Percentiles rank a stretch among this genome's conserved stretches.
These are phyloP conservation scores for Protomyces arabidopsidicola DNA, from an alignment of 1,139 yeast species.

Conservation along the genomic window DNA sequence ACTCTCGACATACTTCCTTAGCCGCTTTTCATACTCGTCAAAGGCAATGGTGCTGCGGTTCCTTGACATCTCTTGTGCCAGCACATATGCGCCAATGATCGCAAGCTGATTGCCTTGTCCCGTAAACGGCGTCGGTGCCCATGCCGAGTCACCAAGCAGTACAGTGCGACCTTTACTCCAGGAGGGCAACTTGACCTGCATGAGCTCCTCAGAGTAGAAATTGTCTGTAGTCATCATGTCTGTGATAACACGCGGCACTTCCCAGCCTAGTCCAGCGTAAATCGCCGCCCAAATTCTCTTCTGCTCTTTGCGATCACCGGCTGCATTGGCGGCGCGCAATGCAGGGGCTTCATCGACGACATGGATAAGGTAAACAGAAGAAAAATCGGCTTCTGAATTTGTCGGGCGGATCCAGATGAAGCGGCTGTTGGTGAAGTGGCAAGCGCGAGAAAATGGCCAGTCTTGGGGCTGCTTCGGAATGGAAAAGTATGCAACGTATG, in stretches of 20 bases:
- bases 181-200: background rate
- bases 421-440: background rate
- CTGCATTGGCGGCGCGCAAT: background rate
- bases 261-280: background rate
- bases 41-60: background rate
- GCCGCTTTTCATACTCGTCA: background rate
- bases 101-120: slow-evolving; percentile 6
- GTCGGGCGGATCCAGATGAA: too few relatives aligned
- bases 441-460: background rate
- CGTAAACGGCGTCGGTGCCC: slow-evolving; percentile 14
- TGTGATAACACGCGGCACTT: background rate
- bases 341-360: too few relatives aligned
- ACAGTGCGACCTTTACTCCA: slow-evolving; percentile 12
- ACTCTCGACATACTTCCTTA: slow-evolving; percentile 1
- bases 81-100: slow-evolving; percentile 13
- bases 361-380: too few relatives aligned
- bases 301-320: background rate
- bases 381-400: too few relatives aligned
- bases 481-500: too few relatives aligned
- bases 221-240: background rate
- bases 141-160: slow-evolving; percentile 14
- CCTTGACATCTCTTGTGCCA: slow-evolving; percentile 9
- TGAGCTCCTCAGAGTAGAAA: slow-evolving; percentile 6
- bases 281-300: background rate
- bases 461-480: too few relatives aligned